Evolutionary conservation across 176 grass and related monocot species (phyloP), one percentile per base, ranked within the genome.

Genomic region (Aegilops speltoides): DNA sequence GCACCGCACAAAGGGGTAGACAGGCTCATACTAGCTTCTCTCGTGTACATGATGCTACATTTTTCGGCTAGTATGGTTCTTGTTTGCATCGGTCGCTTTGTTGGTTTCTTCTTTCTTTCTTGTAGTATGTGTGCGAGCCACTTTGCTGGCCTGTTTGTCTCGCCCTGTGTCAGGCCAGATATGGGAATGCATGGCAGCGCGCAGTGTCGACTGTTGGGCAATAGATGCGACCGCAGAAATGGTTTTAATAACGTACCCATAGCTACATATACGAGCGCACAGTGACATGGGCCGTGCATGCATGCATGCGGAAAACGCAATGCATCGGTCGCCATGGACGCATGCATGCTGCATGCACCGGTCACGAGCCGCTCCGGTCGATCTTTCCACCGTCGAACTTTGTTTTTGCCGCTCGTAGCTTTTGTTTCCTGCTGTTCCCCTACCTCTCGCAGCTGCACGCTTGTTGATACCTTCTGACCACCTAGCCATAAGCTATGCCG

Each of bases 101-200:
- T 31, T 81, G 20, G 79, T 68, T 71, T 64, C 67, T 75, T 29
- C 36, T 38, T 38, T 29, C 36, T 38, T 38, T 34, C 33, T 34
- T 34, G 33, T 34, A 34, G 43, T 4, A 4, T 14, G 14, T 9
- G 38, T 29, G 15, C 12, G 16, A 73, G 65, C 64, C 63, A 84
- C 28, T 73, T 68, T 62, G 79, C 43, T 75, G 56, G 72, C 50
- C 82, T 68, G 78, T 34, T 85, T 74, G 52, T 14, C 29, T 15
- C 50, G 50, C 50, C 50, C 50, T 54, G 50, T 91, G 82, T 83
- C 80, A 83, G 82, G 63, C 86, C 81, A 94, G 85, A 88, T 89
- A 84, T 84, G 86, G 89, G 78, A 90, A 68, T 73, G 31, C 82
- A 45, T 81, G 77, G 80, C 63, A 71, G 11, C 67, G 11, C 71